phyloP scores from a whole-genome alignment of 2,329 filamentous ascomycete species.

The Penicillium sp. region DNA sequence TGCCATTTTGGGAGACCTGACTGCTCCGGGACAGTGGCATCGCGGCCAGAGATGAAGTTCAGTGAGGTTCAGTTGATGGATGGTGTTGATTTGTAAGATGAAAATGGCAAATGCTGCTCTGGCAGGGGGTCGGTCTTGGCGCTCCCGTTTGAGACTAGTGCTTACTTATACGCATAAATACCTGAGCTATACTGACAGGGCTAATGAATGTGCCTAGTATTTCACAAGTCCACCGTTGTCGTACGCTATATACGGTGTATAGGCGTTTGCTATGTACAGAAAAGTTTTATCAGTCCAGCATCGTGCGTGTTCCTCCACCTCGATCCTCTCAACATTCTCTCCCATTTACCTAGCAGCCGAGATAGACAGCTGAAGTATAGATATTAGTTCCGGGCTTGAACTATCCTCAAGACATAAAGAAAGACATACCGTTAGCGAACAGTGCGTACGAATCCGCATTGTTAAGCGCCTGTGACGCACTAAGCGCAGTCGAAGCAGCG shows the following conservation, averaged over 20 bases:
- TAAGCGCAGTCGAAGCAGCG: slow-evolving; percentile 51
- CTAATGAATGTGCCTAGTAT: too few relatives aligned
- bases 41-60: too few relatives aligned
- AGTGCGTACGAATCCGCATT: slow-evolving; percentile 69
- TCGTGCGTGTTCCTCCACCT: neutral
- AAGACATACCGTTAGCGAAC: slow-evolving; percentile 51
- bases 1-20: neutral
- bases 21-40: neutral
- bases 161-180: neutral
- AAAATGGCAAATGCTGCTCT: neutral
- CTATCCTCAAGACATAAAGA: neutral
- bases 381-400: neutral
- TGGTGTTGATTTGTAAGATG: neutral
- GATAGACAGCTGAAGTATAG: neutral
- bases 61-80: neutral
- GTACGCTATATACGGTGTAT: too few relatives aligned
- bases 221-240: too few relatives aligned
- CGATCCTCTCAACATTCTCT: neutral
- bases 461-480: slow-evolving; percentile 56
- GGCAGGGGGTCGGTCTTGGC: neutral
- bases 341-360: slow-evolving; percentile 2
- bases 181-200: too few relatives aligned
- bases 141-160: neutral
- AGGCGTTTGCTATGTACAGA: neutral
- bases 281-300: neutral